phyloP scores from a whole-genome alignment of 345 rosid genomes.

The Reutealis trisperma region DNA sequence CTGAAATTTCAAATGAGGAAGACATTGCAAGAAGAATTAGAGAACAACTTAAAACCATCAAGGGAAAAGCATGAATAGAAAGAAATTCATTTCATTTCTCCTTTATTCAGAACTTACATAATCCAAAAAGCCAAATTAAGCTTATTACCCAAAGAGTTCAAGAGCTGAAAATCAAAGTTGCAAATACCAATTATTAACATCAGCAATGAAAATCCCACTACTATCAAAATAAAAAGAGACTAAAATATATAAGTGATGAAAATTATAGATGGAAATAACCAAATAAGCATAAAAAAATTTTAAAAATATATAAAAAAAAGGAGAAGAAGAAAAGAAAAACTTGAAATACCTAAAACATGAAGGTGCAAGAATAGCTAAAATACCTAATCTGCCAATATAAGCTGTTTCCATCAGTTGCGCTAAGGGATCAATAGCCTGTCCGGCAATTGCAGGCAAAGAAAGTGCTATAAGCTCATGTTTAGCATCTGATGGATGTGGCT shows the following conservation, averaged over 20 bases:
- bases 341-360: background rate
- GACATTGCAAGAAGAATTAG: background rate
- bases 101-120: background rate
- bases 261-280: background rate
- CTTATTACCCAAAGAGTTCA: background rate
- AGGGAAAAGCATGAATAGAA: background rate
- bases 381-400: slow-evolving; percentile 91
- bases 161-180: background rate
- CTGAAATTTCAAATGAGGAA: too few relatives aligned
- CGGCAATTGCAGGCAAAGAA: slow-evolving; percentile 86
- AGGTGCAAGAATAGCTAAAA: background rate
- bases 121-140: background rate
- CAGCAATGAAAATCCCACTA: background rate
- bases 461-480: slow-evolving; percentile 74
- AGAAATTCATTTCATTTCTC: background rate
- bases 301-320: background rate
- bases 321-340: slow-evolving; percentile 5
- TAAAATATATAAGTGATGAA: too few relatives aligned
- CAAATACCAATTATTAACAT: too few relatives aligned
- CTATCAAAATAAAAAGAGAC: too few relatives aligned
- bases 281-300: background rate
- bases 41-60: background rate
- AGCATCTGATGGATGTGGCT: slow-evolving; percentile 41
- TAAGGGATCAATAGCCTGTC: slow-evolving; percentile 89
- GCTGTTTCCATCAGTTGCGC: slow-evolving; percentile 92